Evolutionary conservation across 1,284 basidiomycete species (phyloP).

Genomic region (Exsudoporus floridanus): DNA sequence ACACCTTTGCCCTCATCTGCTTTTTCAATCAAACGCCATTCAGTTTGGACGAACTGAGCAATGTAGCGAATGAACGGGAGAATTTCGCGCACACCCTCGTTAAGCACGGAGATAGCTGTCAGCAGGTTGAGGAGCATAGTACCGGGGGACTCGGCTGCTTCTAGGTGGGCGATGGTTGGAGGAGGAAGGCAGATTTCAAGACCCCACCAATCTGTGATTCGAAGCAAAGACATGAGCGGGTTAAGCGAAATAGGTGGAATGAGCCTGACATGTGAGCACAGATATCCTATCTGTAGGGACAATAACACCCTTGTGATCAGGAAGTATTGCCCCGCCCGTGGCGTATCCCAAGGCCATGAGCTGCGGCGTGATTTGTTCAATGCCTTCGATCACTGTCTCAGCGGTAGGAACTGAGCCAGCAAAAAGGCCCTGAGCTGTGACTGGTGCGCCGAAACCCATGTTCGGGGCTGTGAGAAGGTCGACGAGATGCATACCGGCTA

Average conservation of each 20-base stretch:
- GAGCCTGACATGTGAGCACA: slow-evolving; percentile 66
- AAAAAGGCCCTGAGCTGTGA: slow-evolving; percentile 55
- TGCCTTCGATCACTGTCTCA: slow-evolving; percentile 64
- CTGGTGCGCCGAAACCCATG: slow-evolving; percentile 61
- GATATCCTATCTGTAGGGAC: slow-evolving; percentile 77
- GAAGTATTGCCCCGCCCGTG: slow-evolving; percentile 62
- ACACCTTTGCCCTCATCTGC: slow-evolving; percentile 72
- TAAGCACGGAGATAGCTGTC: slow-evolving; percentile 64
- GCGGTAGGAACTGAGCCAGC: slow-evolving; percentile 73
- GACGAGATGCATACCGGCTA: slow-evolving; percentile 59
- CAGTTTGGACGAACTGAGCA: slow-evolving; percentile 69
- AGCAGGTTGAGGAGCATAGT: slow-evolving; percentile 67
- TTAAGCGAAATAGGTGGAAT: slow-evolving; percentile 1
- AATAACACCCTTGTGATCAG: slow-evolving; percentile 67
- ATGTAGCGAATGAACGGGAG: slow-evolving; percentile 79
- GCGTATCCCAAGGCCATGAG: slow-evolving; percentile 76
- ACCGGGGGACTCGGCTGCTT: slow-evolving; percentile 61
- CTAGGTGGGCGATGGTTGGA: slow-evolving; percentile 59
- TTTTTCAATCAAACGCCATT: slow-evolving; percentile 61
- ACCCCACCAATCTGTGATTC: slow-evolving; percentile 75
- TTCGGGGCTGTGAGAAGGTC: slow-evolving; percentile 54
- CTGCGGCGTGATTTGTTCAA: slow-evolving; percentile 69
- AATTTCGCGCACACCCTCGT: slow-evolving; percentile 71
- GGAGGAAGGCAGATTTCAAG: slow-evolving; percentile 71
- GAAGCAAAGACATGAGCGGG: slow-evolving; percentile 11